Percentiles rank a stretch among this genome's conserved stretches.
phyloP scores from a whole-genome alignment of 2,329 filamentous ascomycete species.

The Stenocarpella maydis region DNA sequence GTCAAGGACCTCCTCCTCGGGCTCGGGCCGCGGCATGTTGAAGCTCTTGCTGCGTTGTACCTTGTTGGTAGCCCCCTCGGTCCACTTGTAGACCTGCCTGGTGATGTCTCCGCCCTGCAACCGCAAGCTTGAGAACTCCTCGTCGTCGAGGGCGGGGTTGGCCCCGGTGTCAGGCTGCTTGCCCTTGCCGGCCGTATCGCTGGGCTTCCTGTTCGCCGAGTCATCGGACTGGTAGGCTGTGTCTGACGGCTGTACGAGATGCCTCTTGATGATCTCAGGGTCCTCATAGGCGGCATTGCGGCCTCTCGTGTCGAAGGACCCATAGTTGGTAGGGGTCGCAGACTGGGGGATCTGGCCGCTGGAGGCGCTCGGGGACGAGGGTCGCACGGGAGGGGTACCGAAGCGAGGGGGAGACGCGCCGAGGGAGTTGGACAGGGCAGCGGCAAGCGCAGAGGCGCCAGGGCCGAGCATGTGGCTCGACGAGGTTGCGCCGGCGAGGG shows the following conservation, averaged over 20 bases:
- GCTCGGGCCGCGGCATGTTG: slow-evolving; percentile 76
- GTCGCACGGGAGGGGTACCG: slow-evolving; percentile 68
- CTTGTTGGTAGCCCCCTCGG: slow-evolving; percentile 80
- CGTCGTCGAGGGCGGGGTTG: slow-evolving; percentile 59
- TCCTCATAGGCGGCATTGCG: slow-evolving; percentile 78
- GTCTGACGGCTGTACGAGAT: slow-evolving; percentile 77
- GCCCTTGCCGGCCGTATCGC: slow-evolving; percentile 57
- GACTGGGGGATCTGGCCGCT: slow-evolving; percentile 55
- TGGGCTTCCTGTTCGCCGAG: slow-evolving; percentile 46
- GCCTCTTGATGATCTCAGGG: slow-evolving; percentile 88
- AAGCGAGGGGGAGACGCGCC: slow-evolving; percentile 75
- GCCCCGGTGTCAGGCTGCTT: slow-evolving; percentile 58
- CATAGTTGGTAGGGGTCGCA: slow-evolving; percentile 76
- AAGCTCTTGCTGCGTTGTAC: slow-evolving; percentile 89
- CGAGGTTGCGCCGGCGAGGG: slow-evolving; percentile 68
- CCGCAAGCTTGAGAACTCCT: slow-evolving; percentile 92
- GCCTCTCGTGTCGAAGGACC: slow-evolving; percentile 80
- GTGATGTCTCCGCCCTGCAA: slow-evolving; percentile 96
- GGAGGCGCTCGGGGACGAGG: slow-evolving; percentile 65
- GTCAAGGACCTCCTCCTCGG: slow-evolving; percentile 81
- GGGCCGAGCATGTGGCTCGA: slow-evolving; percentile 74
- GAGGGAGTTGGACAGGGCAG: slow-evolving; percentile 80
- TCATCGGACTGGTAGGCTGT: slow-evolving; percentile 55
- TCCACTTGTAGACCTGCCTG: slow-evolving; percentile 95
- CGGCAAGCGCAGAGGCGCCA: slow-evolving; percentile 86